Evolutionary conservation across 2,329 filamentous ascomycete genomes (phyloP).

Genomic region (Fonsecaea erecta): DNA sequence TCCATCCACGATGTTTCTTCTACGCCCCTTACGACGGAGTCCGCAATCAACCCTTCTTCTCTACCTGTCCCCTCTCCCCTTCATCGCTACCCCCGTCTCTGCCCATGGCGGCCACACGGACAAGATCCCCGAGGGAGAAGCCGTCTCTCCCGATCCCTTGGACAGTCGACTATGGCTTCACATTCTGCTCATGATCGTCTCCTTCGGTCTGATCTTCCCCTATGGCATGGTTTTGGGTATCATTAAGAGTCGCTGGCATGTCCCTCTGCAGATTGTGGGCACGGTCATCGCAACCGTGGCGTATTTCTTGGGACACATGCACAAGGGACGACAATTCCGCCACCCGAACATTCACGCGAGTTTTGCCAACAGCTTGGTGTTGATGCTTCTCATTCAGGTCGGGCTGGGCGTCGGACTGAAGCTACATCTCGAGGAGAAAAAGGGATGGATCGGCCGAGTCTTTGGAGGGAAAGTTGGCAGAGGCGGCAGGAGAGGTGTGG

Average conservation of each 20-base stretch:
- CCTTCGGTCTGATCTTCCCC: constrained; percentile 91
- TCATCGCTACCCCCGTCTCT: constrained; percentile 40
- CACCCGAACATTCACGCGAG: constrained; percentile 74
- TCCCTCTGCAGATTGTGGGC: constrained; percentile 79
- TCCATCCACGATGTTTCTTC: constrained; percentile 20
- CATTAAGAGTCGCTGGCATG: constrained; percentile 88
- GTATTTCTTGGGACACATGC: constrained; percentile 88
- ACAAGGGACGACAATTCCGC: constrained; percentile 85
- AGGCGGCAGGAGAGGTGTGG: constrained; percentile 65
- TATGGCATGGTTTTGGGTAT: constrained; percentile 95
- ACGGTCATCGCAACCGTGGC: constrained; percentile 77
- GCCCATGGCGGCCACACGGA: constrained; percentile 61
- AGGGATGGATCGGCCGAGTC: constrained; percentile 76
- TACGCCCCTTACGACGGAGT: constrained; percentile 13
- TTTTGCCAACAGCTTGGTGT: constrained; percentile 80
- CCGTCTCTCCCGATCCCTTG: constrained; percentile 73
- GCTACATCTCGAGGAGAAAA: constrained; percentile 75
- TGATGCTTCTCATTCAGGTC: constrained; percentile 77
- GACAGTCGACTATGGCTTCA: constrained; percentile 91
- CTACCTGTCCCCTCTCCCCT: constrained; percentile 35
- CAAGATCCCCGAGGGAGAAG: constrained; percentile 70
- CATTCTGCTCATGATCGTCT: constrained; percentile 82
- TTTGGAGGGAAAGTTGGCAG: constrained; percentile 36
- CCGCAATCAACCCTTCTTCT: constrained; percentile 15
- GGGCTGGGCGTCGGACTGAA: constrained; percentile 83